Percentiles rank a stretch among this genome's conserved stretches.
phyloP scores from a whole-genome alignment of 2,329 filamentous ascomycete genomes.

The Xylogone sp. region DNA sequence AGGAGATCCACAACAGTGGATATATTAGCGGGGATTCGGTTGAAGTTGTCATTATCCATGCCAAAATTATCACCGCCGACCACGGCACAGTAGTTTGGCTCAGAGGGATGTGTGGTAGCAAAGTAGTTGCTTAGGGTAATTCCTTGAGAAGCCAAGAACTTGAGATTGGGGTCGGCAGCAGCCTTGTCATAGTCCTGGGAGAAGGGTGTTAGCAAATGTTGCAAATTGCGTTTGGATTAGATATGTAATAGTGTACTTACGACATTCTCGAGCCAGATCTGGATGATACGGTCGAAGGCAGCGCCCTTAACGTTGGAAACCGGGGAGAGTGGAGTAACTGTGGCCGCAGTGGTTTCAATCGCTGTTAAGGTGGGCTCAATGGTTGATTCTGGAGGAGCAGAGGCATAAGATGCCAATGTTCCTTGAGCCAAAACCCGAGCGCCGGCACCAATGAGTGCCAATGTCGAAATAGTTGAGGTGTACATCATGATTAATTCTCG shows the following conservation, averaged over 20 bases:
- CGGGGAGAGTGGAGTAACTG: slow-evolving; percentile 32
- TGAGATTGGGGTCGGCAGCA: slow-evolving; percentile 30
- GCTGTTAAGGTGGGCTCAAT: slow-evolving; percentile 11
- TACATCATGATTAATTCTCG: neutral
- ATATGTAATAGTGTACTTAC: too few species aligned
- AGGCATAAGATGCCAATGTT: slow-evolving; percentile 3
- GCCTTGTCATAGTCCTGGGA: slow-evolving; percentile 20
- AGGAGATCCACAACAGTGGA: slow-evolving; percentile 45
- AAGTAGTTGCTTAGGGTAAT: slow-evolving; percentile 49
- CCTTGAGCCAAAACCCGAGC: slow-evolving; percentile 3
- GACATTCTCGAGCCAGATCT: slow-evolving; percentile 58
- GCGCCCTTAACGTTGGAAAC: slow-evolving; percentile 40
- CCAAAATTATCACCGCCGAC: slow-evolving; percentile 54
- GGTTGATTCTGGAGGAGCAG: slow-evolving; percentile 9
- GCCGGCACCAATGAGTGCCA: slow-evolving; percentile 3
- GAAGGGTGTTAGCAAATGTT: slow-evolving; percentile 2
- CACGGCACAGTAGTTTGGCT: slow-evolving; percentile 58
- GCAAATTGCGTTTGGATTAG: neutral
- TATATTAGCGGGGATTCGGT: slow-evolving; percentile 35
- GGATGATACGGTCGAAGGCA: slow-evolving; percentile 52
- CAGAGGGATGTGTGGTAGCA: slow-evolving; percentile 52
- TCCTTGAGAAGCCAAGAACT: slow-evolving; percentile 46
- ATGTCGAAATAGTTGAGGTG: neutral
- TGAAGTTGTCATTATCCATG: slow-evolving; percentile 48
- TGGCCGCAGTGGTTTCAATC: slow-evolving; percentile 24